Conservation (phyloP, 176 grass and related monocot genomes). For the Triticum timopheevii region DNA sequence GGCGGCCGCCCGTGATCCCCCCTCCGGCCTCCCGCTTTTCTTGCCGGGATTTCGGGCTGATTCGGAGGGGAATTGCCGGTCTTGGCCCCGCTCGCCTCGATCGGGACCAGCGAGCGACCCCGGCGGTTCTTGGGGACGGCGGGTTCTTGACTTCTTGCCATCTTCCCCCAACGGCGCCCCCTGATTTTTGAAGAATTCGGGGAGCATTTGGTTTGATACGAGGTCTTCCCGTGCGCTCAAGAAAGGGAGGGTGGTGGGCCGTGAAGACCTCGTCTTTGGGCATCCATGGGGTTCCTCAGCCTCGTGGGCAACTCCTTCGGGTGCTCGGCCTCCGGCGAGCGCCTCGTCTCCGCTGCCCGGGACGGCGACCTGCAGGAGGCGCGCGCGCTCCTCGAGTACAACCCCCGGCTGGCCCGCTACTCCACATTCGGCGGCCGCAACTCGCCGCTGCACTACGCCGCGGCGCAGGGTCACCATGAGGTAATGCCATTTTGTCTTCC, state of each 20-base stretch:
- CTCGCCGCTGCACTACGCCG: conserved; percentile 90
- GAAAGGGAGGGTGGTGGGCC: not conserved
- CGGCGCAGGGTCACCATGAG: conserved; percentile 90
- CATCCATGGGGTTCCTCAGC: conserved; percentile 89
- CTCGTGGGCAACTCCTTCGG: conserved; percentile 97
- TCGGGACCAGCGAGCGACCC: conserved; percentile 32
- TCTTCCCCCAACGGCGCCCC: not conserved
- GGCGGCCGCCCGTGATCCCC: not conserved
- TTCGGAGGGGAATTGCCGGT: conserved; percentile 25
- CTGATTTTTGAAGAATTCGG: not conserved
- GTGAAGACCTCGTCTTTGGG: conserved; percentile 32
- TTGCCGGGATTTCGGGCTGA: conserved; percentile 24
- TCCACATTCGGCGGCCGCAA: conserved; percentile 93
- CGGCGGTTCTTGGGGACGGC: conserved; percentile 16
- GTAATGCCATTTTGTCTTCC: conserved; percentile 38
- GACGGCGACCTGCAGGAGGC: conserved; percentile 95
- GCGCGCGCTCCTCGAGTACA: conserved; percentile 87
- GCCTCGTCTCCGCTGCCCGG: conserved; percentile 89
- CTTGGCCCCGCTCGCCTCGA: not conserved
- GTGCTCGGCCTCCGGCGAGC: conserved; percentile 92
- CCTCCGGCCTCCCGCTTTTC: not conserved
- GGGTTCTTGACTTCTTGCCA: conserved; percentile 14
- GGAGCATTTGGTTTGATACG: conserved; percentile 22
- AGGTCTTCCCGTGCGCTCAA: not conserved
- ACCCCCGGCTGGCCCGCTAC: conserved; percentile 83